phyloP scores from a whole-genome alignment of 805 yeast genomes.

The Candida maltosa region DNA sequence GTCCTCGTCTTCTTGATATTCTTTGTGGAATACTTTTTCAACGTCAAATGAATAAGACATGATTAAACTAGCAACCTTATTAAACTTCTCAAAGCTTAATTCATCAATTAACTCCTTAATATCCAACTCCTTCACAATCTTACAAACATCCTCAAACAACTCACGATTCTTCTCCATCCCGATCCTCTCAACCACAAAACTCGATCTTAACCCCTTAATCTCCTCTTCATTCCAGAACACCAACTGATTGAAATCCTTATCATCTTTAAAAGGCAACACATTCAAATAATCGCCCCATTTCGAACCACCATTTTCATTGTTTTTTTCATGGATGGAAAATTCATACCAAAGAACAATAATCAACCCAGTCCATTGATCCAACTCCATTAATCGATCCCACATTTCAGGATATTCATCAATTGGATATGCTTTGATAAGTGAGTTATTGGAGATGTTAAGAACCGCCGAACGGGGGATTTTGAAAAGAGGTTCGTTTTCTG shows the following conservation, averaged over 20 bases:
- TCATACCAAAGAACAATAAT: constrained; percentile 69
- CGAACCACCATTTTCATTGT: constrained; percentile 42
- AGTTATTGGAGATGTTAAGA: constrained; percentile 58
- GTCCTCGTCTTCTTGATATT: constrained; percentile 21
- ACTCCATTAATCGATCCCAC: constrained; percentile 32
- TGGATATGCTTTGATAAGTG: constrained; percentile 32
- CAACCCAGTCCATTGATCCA: constrained; percentile 74
- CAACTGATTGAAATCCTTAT: constrained; percentile 53
- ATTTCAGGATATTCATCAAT: too few relatives aligned
- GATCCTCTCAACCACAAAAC: constrained; percentile 63
- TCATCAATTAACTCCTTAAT: constrained; percentile 20
- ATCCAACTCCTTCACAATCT: constrained; percentile 30
- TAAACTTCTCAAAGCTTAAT: constrained; percentile 57
- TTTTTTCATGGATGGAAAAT: too few relatives aligned
- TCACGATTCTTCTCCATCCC: constrained; percentile 67
- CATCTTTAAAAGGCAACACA: constrained; percentile 68
- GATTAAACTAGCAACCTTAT: constrained; percentile 71
- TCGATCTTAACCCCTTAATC: constrained; percentile 56
- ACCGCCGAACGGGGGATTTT: constrained; percentile 59
- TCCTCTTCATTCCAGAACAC: constrained; percentile 80
- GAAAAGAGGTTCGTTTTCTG: constrained; percentile 62
- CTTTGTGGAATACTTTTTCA: constrained; percentile 34
- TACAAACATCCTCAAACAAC: constrained; percentile 46
- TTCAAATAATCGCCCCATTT: constrained; percentile 70
- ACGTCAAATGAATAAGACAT: constrained; percentile 93